phyloP scores from a whole-genome alignment of 805 yeast genomes.

The Starmerella asiatica region DNA sequence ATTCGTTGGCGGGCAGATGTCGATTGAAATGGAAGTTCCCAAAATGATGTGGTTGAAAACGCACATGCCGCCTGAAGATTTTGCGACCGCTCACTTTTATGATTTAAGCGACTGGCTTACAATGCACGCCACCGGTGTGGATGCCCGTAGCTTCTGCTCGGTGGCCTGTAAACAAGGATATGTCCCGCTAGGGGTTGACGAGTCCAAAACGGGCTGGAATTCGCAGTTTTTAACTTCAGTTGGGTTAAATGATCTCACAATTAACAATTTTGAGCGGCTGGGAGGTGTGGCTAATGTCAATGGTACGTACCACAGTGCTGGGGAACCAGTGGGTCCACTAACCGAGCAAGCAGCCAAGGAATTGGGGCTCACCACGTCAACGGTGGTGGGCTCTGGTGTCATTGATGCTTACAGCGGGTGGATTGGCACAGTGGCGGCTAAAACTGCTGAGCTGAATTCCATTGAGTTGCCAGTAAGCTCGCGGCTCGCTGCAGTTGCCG shows the following conservation, averaged over 20 bases:
- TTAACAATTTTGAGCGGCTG: conserved; percentile 58
- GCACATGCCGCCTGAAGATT: conserved; percentile 51
- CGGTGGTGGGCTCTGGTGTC: conserved; percentile 88
- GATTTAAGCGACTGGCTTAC: conserved; percentile 88
- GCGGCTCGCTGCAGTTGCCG: conserved; percentile 93
- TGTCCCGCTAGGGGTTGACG: conserved; percentile 84
- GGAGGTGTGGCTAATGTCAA: conserved; percentile 72
- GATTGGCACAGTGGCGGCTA: conserved; percentile 96
- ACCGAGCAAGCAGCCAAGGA: conserved; percentile 56
- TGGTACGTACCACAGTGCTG: conserved; percentile 72
- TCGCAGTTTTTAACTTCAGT: conserved; percentile 54
- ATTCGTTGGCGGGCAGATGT: conserved; percentile 95
- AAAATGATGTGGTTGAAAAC: conserved; percentile 93
- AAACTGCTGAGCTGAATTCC: conserved; percentile 35
- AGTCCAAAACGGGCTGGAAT: conserved; percentile 80
- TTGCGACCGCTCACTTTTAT: conserved; percentile 60
- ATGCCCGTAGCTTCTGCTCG: conserved; percentile 78
- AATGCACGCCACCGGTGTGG: conserved; percentile 76
- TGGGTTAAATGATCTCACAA: conserved; percentile 64
- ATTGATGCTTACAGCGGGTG: conserved; percentile 98
- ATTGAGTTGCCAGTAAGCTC: conserved; percentile 42
- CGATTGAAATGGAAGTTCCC: conserved; percentile 96
- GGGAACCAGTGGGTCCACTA: conserved; percentile 73
- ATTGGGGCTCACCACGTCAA: conserved; percentile 64
- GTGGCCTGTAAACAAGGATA: conserved; percentile 93